phyloP scores from a whole-genome alignment of 2,329 filamentous ascomycete genomes.

The Rhynchosporium secalis region DNA sequence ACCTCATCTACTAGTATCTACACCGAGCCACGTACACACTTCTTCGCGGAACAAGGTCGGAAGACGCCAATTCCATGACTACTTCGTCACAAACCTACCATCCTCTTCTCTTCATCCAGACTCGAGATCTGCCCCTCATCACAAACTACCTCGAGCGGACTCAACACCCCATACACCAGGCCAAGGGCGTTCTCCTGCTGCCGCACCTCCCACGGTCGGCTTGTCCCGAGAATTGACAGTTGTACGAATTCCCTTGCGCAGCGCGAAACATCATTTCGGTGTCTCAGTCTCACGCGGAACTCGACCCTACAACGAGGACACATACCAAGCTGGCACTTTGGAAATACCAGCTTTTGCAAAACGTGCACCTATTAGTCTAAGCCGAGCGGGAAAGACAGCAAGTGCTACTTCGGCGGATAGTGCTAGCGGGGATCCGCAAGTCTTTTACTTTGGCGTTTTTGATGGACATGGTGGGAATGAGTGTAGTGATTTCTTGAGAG shows the following conservation, averaged over 20 bases:
- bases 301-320: conserved; percentile 88
- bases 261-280: conserved; percentile 95
- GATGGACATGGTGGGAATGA: conserved; percentile 92
- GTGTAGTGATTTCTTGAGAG: conserved; percentile 82
- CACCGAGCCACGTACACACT: not conserved
- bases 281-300: conserved; percentile 76
- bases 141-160: conserved; percentile 83
- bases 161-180: conserved; percentile 72
- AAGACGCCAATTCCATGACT: conserved; percentile 72
- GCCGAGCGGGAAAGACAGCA: conserved; percentile 25
- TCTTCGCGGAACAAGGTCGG: conserved; percentile 4
- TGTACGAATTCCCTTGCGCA: conserved; percentile 88
- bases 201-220: conserved; percentile 60
- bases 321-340: conserved; percentile 91
- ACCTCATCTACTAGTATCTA: conserved; percentile 9
- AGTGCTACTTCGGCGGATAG: conserved; percentile 72
- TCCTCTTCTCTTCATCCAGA: conserved; percentile 92
- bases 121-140: conserved; percentile 66
- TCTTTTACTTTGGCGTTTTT: conserved; percentile 97
- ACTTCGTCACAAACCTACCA: conserved; percentile 94
- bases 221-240: conserved; percentile 79
- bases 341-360: conserved; percentile 91
- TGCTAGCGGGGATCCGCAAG: conserved; percentile 84
- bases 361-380: conserved; percentile 66
- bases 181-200: conserved; percentile 55